phyloP scores from a whole-genome alignment of 768 basidiomycete genomes.

The Termitomyces sp. region DNA sequence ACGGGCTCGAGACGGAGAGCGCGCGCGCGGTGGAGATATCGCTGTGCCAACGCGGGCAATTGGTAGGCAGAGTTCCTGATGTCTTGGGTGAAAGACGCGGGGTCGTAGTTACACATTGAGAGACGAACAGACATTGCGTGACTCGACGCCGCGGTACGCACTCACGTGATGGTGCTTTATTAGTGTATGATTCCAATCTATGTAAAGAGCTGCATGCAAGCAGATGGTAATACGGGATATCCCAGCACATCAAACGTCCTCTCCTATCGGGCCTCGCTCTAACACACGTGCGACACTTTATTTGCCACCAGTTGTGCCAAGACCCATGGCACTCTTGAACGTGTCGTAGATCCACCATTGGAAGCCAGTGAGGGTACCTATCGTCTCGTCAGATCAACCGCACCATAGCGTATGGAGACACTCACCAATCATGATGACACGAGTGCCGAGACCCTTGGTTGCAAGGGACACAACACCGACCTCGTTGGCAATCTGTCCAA shows the following conservation, averaged over 20 bases:
- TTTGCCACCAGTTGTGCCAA: constrained; percentile 87
- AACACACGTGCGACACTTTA: constrained; percentile 27
- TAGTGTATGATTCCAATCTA: constrained; percentile 9
- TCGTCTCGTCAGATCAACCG: neutral
- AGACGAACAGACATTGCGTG: neutral
- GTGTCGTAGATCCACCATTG: constrained; percentile 94
- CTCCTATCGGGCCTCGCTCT: neutral
- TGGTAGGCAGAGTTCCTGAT: neutral
- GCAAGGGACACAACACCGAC: constrained; percentile 58
- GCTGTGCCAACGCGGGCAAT: neutral
- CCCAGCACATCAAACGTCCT: constrained; percentile 2
- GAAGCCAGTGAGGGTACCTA: constrained; percentile 60
- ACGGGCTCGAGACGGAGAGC: neutral
- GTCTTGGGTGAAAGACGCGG: neutral
- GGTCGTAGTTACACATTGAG: neutral
- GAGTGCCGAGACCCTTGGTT: constrained; percentile 83
- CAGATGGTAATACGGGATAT: constrained; percentile 3
- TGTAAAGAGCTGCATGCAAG: constrained; percentile 2
- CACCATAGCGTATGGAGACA: constrained; percentile 13
- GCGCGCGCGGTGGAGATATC: neutral
- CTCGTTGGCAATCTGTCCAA: constrained; percentile 67
- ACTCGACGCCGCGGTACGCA: neutral
- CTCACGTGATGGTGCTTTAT: neutral
- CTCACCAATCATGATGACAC: constrained; percentile 80
- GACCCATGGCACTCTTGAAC: constrained; percentile 79